Conservation (phyloP, 2,329 filamentous ascomycete genomes). For the Penicillium sp. region DNA sequence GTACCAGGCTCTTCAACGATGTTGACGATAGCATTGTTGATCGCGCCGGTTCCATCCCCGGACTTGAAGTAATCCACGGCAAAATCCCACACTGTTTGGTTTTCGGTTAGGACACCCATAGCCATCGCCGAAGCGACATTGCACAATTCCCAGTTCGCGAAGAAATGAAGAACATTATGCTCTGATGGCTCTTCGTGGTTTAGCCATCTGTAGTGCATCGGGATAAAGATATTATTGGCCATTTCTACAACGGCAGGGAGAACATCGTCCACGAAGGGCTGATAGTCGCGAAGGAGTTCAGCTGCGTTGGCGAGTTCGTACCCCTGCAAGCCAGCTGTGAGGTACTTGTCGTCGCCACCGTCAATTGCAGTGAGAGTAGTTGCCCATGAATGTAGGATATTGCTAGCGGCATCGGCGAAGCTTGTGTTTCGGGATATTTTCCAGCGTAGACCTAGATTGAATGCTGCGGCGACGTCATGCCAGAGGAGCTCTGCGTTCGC, state of each 20-base stretch:
- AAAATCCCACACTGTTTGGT: constrained; percentile 9
- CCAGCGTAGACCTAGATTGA: constrained; percentile 13
- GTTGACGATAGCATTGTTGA: no score
- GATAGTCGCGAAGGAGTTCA: constrained; percentile 12
- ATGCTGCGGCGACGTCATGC: constrained; percentile 1
- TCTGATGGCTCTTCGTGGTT: constrained; percentile 4
- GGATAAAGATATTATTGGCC: constrained; percentile 1
- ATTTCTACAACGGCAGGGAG: background rate
- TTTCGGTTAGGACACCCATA: constrained; percentile 11
- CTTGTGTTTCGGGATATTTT: constrained; percentile 4
- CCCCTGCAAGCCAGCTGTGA: constrained; percentile 11
- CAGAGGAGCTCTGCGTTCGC: no score
- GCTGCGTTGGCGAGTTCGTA: constrained; percentile 13
- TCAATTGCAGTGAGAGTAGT: background rate
- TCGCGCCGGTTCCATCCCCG: constrained; percentile 4
- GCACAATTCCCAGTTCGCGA: constrained; percentile 1
- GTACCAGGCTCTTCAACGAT: no score
- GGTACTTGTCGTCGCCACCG: constrained; percentile 5
- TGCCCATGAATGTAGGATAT: constrained; percentile 9
- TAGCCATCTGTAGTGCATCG: background rate
- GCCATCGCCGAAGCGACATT: constrained; percentile 10
- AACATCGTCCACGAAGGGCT: constrained; percentile 1
- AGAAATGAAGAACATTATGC: constrained; percentile 5
- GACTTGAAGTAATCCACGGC: constrained; percentile 11
- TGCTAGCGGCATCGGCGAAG: constrained; percentile 9